Evolutionary conservation across 495 filamentous ascomycete genomes (phyloP), one percentile per base, ranked within the genome.

Genomic region (Penicillium fimorum): DNA sequence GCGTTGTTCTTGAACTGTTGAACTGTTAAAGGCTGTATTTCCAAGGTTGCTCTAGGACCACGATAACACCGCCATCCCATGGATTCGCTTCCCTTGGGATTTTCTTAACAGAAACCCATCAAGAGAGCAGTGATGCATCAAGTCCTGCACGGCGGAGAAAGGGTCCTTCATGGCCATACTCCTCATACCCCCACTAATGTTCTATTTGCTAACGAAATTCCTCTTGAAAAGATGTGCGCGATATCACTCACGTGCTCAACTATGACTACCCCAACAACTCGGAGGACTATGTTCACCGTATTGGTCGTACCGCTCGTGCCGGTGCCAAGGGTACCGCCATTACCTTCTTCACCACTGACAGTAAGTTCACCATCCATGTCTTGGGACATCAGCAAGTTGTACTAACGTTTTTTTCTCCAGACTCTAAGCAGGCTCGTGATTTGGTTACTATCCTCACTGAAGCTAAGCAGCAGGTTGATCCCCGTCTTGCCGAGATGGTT

Each of bases 261-360:
- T 97, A 97, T 89, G 94, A 98, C 76, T 96, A 96, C 74, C 94
- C 94, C 71, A 97, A 97, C 82, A 98, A 98, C 81, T 97, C 94
- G 76, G 93, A 98, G 76, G 93, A 97, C 68, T 98, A 98, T 62
- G 92, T 98, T 58, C 94, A 98, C 70, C 89, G 94, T 60, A 98
- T 98, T 73, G 94, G 88, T 62, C 85, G 91, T 71, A 97, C 93
- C 35, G 93, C 91, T 59, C 87, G 93, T 71, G 94, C 94, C 47
- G 94, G 94, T 62, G 89, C 91, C 63, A 85, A 84, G 50, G 93
- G 93, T 61, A 85, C 89, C 56, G 93, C 93, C 56, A 90, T 96
- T 65, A 97, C 94, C 15, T 80, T 97, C 52, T 97, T 98, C 71
- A 98, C 94, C 70, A 90, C 94, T 87, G 94, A 97, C 75, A 96